Evolutionary conservation across 2,329 filamentous ascomycete genomes (phyloP), one percentile per base, ranked within the genome.

Genomic region (Stagonosporopsis rhizophila): DNA sequence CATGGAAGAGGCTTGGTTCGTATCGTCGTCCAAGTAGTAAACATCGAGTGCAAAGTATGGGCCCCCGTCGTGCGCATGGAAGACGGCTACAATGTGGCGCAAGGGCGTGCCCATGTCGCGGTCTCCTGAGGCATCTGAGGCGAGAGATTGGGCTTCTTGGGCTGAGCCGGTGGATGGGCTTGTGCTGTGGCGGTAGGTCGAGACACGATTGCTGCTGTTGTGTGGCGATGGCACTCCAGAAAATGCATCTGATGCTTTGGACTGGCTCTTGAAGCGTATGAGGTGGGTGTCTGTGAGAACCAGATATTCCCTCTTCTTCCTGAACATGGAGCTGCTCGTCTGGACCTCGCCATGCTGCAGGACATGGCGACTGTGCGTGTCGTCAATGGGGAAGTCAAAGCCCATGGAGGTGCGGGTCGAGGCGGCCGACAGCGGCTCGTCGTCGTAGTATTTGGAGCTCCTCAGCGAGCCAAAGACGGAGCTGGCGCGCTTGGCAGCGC

Each of bases 301-400:
- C 51, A 91, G 77, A 66, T 89, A 91, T 71, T 90, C 87, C 74
- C 83, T 88, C 77, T 87, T 89, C 77, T 89, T 89, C 70, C 87
- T 81, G 75, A 90, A 89, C 81, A 90, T 85, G 57, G 85, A 84
- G 52, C 84, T 87, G 44, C 85, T 86, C 12, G 86, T 89, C 74
- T 90, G 87, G 15, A 90, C 85, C 69, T 89, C 88, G 34, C 88
- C 88, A 76, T 89, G 85, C 60, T 87, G 82, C 34, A 89, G 74
- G 19, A 90, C 85, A 27, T 79, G 68, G 48, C 70, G 66, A 34
- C 65, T 66, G 52, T 67, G 68, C 20, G 65, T 58, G 2, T 69
- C 61, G n/a, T 80, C 80, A 17, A 77, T 77, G 46, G 73, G 59
- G 28, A 83, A 74, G 48, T 65, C 64, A 44, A 69, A 65, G 44